Evolutionary conservation across 164 flowering plant species (phyloP), one percentile per base, ranked within the genome.

Genomic region (Malania oleifera): DNA sequence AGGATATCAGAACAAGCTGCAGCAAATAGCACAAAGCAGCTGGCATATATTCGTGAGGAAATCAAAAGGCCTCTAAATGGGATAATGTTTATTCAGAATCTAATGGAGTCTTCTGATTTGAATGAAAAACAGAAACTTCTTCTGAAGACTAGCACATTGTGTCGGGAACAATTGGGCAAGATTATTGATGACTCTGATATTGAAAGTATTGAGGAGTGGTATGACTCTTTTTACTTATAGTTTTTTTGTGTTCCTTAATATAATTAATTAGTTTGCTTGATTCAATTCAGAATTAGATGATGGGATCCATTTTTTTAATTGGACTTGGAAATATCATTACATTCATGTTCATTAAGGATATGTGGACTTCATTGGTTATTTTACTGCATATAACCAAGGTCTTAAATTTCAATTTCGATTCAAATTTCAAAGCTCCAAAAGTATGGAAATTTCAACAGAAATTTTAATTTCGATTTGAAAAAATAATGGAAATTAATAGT

Each of bases 181-280:
- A 69, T 87, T 24, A 63, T 80, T 26, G 59, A 74, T 64, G 96
- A 87, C 56, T 62, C 72, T 48, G 83, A 87, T 66, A 67, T 87
- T 37, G 74, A 74, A 24, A 75, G 83, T 51, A 82, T 87, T 39
- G 89, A 83, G 50, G 91, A 83, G 67, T 63, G 91, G 95, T 87
- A 85, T 48, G 81, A 11, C 37, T 41, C 41, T 62, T 4, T 55
- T 20, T 20, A 50, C 35, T 4, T 17, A 54, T 4, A 9, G 35
- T 31, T 31, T 4, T 31, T 31, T 4, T 31, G 35, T 9, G 35
- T 31, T 4, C 9, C 9, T 31, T 4, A 31, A 4, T 31, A 31
- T 9, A 31, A 4, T 31, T 31, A 4, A n/a, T n/a, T n/a, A n/a
- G n/a, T n/a, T n/a, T n/a, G n/a, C n/a, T n/a, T n/a, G n/a, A n/a